A percentile compares a stretch with the other conserved stretches of the same genome.
phyloP scores from a whole-genome alignment of 2,329 filamentous ascomycete species.

The Xylariaceae sp. region DNA sequence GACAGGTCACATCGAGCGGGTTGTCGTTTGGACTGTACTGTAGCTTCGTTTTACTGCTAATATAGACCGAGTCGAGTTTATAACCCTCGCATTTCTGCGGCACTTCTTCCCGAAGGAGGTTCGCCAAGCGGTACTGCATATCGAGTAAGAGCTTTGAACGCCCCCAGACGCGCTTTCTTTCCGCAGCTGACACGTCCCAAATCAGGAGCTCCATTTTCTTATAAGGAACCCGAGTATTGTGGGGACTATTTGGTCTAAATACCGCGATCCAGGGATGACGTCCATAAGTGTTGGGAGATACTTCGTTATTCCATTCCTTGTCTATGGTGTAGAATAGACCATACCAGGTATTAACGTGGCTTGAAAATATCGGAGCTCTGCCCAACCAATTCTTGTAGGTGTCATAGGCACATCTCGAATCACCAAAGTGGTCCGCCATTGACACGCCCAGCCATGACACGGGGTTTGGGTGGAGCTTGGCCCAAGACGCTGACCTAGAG shows the following conservation, averaged over 20 bases:
- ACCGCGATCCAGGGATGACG: constrained; percentile 56
- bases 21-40: constrained; percentile 37
- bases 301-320: constrained; percentile 39
- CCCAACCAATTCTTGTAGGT: constrained; percentile 44
- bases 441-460: constrained; percentile 46
- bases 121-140: constrained; percentile 50
- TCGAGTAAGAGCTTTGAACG: constrained; percentile 38
- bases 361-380: constrained; percentile 13
- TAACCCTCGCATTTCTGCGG: constrained; percentile 36
- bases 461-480: constrained; percentile 41
- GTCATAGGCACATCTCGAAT: constrained; percentile 29
- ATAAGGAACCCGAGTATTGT: constrained; percentile 33
- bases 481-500: constrained; percentile 17
- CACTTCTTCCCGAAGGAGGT: constrained; percentile 38
- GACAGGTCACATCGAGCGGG: constrained; percentile 48
- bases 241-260: constrained; percentile 47
- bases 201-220: constrained; percentile 53
- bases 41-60: constrained; percentile 36
- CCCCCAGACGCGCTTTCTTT: constrained; percentile 20
- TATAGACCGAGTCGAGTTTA: constrained; percentile 48
- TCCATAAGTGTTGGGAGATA: constrained; percentile 24
- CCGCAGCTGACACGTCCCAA: constrained; percentile 49
- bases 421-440: constrained; percentile 42
- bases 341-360: constrained; percentile 40
- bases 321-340: constrained; percentile 56